These are phyloP conservation scores for Agastache rugosa DNA, from an alignment of 257 asterid genomes.

Conservation along the genomic window DNA sequence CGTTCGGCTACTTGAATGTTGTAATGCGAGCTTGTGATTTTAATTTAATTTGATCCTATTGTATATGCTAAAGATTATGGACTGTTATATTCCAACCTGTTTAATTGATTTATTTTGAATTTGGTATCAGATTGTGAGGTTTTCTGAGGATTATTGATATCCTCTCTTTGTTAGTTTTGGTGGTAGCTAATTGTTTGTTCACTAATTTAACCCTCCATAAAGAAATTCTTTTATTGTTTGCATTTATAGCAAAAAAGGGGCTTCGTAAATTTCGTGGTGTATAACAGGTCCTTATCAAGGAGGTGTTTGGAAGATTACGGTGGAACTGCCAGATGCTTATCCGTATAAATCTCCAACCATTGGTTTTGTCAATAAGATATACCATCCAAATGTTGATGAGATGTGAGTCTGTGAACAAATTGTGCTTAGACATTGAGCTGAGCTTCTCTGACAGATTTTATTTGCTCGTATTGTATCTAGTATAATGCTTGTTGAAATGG, in stretches of 20 bases:
- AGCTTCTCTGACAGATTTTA: neutral
- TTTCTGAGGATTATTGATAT: neutral
- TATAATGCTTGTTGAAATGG: neutral
- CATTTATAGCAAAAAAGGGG: neutral
- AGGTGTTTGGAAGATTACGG: slow-evolving; percentile 88
- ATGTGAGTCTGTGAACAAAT: slow-evolving; percentile 58
- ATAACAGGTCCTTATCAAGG: slow-evolving; percentile 84
- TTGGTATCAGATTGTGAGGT: slow-evolving; percentile 1
- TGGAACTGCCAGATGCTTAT: slow-evolving; percentile 88
- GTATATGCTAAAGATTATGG: slow-evolving; percentile 1
- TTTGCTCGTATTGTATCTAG: neutral
- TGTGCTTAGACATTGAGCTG: slow-evolving; percentile 13
- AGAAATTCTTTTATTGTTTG: slow-evolving; percentile 25
- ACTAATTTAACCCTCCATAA: slow-evolving; percentile 31
- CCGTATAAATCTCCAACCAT: slow-evolving; percentile 93
- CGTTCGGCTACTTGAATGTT: slow-evolving; percentile 5
- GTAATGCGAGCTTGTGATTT: slow-evolving; percentile 1
- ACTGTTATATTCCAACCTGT: slow-evolving; percentile 10
- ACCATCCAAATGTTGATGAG: slow-evolving; percentile 95
- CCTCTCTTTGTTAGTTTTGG: neutral
- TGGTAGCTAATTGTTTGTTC: slow-evolving; percentile 33
- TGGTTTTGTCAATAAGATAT: slow-evolving; percentile 84
- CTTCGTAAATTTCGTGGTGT: slow-evolving; percentile 34
- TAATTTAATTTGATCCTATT: neutral
- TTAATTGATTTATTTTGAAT: neutral